Conservation (phyloP, 306 rosid species). For the Comarum palustre region DNA sequence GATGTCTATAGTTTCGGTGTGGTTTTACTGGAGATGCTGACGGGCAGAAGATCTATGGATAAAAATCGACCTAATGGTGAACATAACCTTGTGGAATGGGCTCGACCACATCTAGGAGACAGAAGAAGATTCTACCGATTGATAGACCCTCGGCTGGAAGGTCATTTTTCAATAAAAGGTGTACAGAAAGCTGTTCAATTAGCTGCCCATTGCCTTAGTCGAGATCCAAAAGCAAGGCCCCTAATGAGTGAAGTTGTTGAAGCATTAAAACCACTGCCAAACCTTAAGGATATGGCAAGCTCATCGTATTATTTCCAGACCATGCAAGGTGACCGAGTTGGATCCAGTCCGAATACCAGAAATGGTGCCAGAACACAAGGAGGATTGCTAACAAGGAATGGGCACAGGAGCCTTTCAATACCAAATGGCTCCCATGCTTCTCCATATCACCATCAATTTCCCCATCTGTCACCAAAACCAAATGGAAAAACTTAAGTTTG, state of each 20-base stretch:
- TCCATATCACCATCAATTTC: conserved; percentile 81
- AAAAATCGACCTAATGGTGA: conserved; percentile 91
- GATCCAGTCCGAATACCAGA: conserved; percentile 67
- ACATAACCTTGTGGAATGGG: conserved; percentile 97
- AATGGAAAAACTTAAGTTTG: conserved; percentile 60
- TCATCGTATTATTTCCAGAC: conserved; percentile 88
- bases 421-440: conserved; percentile 74
- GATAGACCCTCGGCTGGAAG: conserved; percentile 93
- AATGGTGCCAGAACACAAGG: conserved; percentile 52
- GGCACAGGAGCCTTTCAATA: conserved; percentile 77
- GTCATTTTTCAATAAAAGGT: conserved; percentile 91
- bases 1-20: conserved; percentile 97
- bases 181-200: conserved; percentile 85
- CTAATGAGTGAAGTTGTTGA: conserved; percentile 92
- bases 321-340: conserved; percentile 62
- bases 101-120: conserved; percentile 92
- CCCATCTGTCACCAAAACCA: conserved; percentile 87
- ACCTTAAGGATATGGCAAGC: conserved; percentile 97
- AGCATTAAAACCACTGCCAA: conserved; percentile 80
- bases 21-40: conserved; percentile 89
- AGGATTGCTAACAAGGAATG: conserved; percentile 56
- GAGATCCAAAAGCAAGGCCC: conserved; percentile 91
- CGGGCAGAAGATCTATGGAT: conserved; percentile 97
- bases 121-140: conserved; percentile 79
- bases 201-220: conserved; percentile 84